These are phyloP conservation scores for Trypanosoma scelopori DNA, from an alignment of 208 protist species.

Conservation along the genomic window DNA sequence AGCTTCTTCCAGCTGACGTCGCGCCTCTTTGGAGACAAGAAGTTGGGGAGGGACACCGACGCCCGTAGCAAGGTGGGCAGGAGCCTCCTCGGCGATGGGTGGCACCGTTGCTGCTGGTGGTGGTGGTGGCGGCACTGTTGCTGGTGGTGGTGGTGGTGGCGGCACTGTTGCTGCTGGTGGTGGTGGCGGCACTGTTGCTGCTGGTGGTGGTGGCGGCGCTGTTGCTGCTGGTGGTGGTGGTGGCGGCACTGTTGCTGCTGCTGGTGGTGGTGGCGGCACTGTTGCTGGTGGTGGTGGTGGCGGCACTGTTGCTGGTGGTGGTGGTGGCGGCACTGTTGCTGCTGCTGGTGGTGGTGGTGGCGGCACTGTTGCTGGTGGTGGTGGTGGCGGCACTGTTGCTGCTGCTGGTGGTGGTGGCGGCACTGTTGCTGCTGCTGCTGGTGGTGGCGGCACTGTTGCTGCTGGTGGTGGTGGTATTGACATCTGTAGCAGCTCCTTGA, in stretches of 20 bases:
- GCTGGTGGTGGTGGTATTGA: constrained; percentile 18
- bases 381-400: constrained; percentile 17
- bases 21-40: constrained; percentile 40
- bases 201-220: constrained; percentile 8
- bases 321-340: constrained; percentile 5
- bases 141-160: constrained; percentile 5
- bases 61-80: not conserved
- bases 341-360: too few relatives aligned
- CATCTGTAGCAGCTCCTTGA: constrained; percentile 17
- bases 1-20: constrained; percentile 44
- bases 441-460: constrained; percentile 14
- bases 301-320: constrained; percentile 24
- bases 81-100: not conserved
- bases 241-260: constrained; percentile 13
- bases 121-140: constrained; percentile 8
- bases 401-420: constrained; percentile 18
- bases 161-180: constrained; percentile 2
- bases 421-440: constrained; percentile 17
- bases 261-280: constrained; percentile 19
- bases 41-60: constrained; percentile 8
- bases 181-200: constrained; percentile 1
- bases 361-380: constrained; percentile 8
- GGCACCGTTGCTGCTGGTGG: constrained; percentile 27
- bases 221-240: constrained; percentile 19
- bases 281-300: constrained; percentile 22